A percentile compares a stretch with the other conserved stretches of the same genome.
phyloP scores from a whole-genome alignment of 768 basidiomycete genomes.

The Candolleomyces aberdarensis region DNA sequence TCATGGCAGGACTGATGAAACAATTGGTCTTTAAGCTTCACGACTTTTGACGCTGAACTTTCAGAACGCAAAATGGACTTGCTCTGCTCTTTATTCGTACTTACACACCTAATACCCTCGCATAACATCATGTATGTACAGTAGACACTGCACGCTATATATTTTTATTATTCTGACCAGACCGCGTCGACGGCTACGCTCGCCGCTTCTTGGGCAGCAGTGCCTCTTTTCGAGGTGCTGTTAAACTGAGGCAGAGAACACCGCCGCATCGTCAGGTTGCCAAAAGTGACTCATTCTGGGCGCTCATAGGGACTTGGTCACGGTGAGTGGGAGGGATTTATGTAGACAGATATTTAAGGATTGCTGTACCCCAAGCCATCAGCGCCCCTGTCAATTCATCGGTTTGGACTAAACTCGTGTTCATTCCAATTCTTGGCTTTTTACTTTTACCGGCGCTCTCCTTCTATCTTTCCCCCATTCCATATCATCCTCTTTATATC shows the following conservation, averaged over 20 bases:
- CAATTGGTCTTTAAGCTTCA: too few species aligned
- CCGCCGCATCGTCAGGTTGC: background rate
- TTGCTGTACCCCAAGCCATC: slow-evolving; percentile 6
- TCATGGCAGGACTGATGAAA: too few species aligned
- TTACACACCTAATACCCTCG: too few species aligned
- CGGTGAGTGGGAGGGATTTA: background rate
- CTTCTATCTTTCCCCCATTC: background rate
- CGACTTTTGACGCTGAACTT: too few species aligned
- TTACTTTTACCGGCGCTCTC: background rate
- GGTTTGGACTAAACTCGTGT: background rate
- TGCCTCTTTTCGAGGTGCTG: background rate
- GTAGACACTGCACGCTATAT: too few species aligned
- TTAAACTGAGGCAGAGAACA: background rate
- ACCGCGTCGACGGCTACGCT: too few species aligned
- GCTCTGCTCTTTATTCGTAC: too few species aligned
- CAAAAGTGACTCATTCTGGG: background rate
- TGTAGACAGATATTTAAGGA: background rate
- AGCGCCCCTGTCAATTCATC: background rate
- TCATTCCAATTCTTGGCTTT: background rate
- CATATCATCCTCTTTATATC: background rate
- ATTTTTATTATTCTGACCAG: too few species aligned
- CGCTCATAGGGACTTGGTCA: background rate
- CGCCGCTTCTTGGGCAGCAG: background rate
- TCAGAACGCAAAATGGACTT: too few species aligned
- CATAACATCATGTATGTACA: too few species aligned